Percentiles rank a stretch among this genome's conserved stretches.
These are phyloP conservation scores for Silene noctiflora DNA, from an alignment of 179 eudicot genomes.

Conservation along the genomic window DNA sequence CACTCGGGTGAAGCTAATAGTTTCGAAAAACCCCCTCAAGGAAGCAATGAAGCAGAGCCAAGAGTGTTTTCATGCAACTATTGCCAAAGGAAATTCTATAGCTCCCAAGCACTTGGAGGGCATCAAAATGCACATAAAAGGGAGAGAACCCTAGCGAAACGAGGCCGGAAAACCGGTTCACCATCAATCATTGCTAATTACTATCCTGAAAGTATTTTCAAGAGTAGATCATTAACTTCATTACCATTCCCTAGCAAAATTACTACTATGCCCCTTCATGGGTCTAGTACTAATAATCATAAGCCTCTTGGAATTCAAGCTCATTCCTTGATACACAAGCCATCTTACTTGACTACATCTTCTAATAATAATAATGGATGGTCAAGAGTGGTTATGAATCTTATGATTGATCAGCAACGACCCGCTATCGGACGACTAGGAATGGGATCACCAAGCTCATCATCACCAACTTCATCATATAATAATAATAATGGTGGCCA, in stretches of 20 bases:
- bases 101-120: conserved; percentile 38
- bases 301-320: conserved; percentile 32
- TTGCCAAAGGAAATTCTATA: conserved; percentile 37
- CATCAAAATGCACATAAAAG: conserved; percentile 39
- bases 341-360: conserved; percentile 16
- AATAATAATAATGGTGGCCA: conserved; percentile 9
- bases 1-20: conserved; percentile 1
- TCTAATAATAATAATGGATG: conserved; percentile 18
- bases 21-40: neutral
- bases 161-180: conserved; percentile 21
- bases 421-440: conserved; percentile 23
- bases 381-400: conserved; percentile 21
- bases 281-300: conserved; percentile 8
- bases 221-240: conserved; percentile 15
- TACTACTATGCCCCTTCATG: conserved; percentile 25
- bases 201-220: conserved; percentile 21
- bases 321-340: conserved; percentile 37
- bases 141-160: conserved; percentile 37
- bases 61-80: conserved; percentile 36
- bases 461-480: conserved; percentile 12
- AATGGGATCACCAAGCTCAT: conserved; percentile 17
- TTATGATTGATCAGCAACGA: conserved; percentile 33
- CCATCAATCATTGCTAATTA: conserved; percentile 13
- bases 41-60: conserved; percentile 20
- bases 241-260: conserved; percentile 15